These are phyloP conservation scores for Elsinoe necatrix DNA, from an alignment of 2,329 filamentous ascomycete genomes.

Conservation along the genomic window DNA sequence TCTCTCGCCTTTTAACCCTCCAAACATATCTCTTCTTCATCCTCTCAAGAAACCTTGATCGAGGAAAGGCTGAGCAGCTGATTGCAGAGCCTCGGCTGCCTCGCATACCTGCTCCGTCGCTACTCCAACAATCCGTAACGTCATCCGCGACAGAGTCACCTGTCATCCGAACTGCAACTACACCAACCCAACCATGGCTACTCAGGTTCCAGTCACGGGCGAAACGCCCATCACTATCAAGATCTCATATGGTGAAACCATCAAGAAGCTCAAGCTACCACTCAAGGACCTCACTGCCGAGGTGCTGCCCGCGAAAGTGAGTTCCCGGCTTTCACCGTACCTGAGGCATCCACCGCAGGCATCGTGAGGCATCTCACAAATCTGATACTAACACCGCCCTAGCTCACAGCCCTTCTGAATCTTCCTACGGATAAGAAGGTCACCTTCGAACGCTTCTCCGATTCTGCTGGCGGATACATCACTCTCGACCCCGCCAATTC, in stretches of 20 bases:
- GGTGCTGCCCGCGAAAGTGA: slow-evolving; percentile 74
- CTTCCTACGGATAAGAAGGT: slow-evolving; percentile 55
- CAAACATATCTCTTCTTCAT: background rate
- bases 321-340: slow-evolving; percentile 30
- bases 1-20: background rate
- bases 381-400: slow-evolving; percentile 18
- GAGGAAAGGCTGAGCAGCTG: background rate
- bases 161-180: background rate
- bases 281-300: slow-evolving; percentile 71
- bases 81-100: background rate
- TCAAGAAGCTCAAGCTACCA: slow-evolving; percentile 80
- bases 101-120: background rate
- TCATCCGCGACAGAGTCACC: background rate
- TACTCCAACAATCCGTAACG: slow-evolving; percentile 6
- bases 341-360: background rate
- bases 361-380: slow-evolving; percentile 22
- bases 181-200: slow-evolving; percentile 30
- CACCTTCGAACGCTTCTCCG: slow-evolving; percentile 86
- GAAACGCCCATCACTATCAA: slow-evolving; percentile 81
- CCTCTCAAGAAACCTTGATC: background rate
- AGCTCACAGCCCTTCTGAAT: slow-evolving; percentile 63
- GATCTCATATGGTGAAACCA: slow-evolving; percentile 65
- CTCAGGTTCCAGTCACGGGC: slow-evolving; percentile 43
- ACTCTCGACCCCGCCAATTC: slow-evolving; percentile 67
- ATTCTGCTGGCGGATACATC: slow-evolving; percentile 76